phyloP scores from a whole-genome alignment of 768 basidiomycete genomes.

The Chlorophyllum brunneum region DNA sequence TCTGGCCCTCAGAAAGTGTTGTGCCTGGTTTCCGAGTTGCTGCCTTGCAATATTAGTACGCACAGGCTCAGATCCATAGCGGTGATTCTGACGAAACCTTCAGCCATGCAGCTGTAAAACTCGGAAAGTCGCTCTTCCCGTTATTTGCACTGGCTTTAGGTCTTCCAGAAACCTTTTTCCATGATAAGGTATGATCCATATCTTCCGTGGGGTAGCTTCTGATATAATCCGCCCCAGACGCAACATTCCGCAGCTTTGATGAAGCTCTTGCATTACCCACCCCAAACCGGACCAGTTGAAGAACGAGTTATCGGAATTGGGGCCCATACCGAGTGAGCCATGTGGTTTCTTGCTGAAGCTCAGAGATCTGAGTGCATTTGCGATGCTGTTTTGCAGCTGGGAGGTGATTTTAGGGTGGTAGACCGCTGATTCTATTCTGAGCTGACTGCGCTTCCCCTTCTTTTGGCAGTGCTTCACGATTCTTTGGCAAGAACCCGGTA shows the following conservation, averaged over 20 bases:
- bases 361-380: not conserved
- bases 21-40: conserved; percentile 56
- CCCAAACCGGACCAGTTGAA: conserved; percentile 57
- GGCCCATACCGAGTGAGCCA: conserved; percentile 69
- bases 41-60: conserved; percentile 66
- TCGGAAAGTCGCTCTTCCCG: conserved; percentile 72
- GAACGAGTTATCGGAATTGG: conserved; percentile 79
- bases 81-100: not conserved
- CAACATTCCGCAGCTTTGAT: conserved; percentile 77
- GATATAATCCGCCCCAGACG: conserved; percentile 41
- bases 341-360: not conserved
- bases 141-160: conserved; percentile 81
- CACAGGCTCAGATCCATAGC: not conserved
- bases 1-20: conserved; percentile 60
- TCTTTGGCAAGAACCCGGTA: conserved; percentile 72
- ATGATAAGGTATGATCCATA: conserved; percentile 61
- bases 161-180: conserved; percentile 72
- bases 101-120: conserved; percentile 32
- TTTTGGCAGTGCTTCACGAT: conserved; percentile 74
- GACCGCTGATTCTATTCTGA: not conserved
- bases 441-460: not conserved
- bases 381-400: conserved; percentile 27
- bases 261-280: conserved; percentile 78
- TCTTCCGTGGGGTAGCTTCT: not conserved
- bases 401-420: conserved; percentile 26